Evolutionary conservation across 2,329 filamentous ascomycete genomes (phyloP).

Genomic region (Bisporella sp.): DNA sequence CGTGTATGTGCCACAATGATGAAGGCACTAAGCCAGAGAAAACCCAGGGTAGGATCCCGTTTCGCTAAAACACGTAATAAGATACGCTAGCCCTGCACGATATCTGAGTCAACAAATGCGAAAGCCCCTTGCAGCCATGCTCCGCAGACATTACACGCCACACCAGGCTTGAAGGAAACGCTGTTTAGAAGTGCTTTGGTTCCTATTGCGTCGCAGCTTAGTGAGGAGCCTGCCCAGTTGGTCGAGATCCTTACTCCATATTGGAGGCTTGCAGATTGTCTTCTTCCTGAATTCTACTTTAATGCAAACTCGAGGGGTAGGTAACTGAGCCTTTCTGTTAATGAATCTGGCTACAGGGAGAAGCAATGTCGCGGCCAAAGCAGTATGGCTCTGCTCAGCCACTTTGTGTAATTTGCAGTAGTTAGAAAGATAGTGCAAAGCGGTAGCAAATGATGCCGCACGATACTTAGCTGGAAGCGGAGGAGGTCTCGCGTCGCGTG

Average conservation of each 20-base stretch:
- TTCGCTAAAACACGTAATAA: slow-evolving; percentile 14
- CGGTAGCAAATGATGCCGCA: slow-evolving; percentile 17
- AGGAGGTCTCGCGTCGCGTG: slow-evolving; percentile 8
- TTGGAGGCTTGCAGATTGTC: slow-evolving; percentile 2
- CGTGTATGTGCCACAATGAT: slow-evolving; percentile 13
- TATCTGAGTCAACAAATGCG: slow-evolving; percentile 16
- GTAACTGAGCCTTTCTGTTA: slow-evolving; percentile 11
- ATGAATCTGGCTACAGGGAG: slow-evolving; percentile 24
- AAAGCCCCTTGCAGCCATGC: slow-evolving; percentile 17
- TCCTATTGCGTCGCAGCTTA: slow-evolving; percentile 18
- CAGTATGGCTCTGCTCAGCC: slow-evolving; percentile 20
- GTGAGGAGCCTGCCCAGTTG: slow-evolving; percentile 11
- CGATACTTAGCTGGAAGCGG: slow-evolving; percentile 7
- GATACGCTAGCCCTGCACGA: slow-evolving; percentile 8
- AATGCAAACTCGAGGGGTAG: slow-evolving; percentile 10
- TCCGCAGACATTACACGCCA: slow-evolving; percentile 17
- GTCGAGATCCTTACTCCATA: slow-evolving; percentile 8
- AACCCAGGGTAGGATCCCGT: slow-evolving; percentile 14
- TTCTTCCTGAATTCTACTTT: slow-evolving; percentile 8
- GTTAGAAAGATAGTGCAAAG: slow-evolving; percentile 20
- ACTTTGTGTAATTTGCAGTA: slow-evolving; percentile 24
- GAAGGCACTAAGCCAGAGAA: slow-evolving; percentile 19
- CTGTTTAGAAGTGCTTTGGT: slow-evolving; percentile 16
- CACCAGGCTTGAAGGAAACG: slow-evolving; percentile 15
- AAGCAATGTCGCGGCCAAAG: slow-evolving; percentile 23